Percentiles rank a stretch among this genome's conserved stretches.
These are phyloP conservation scores for Leptographium lundbergii DNA, from an alignment of 2,329 filamentous ascomycete genomes.

Conservation along the genomic window DNA sequence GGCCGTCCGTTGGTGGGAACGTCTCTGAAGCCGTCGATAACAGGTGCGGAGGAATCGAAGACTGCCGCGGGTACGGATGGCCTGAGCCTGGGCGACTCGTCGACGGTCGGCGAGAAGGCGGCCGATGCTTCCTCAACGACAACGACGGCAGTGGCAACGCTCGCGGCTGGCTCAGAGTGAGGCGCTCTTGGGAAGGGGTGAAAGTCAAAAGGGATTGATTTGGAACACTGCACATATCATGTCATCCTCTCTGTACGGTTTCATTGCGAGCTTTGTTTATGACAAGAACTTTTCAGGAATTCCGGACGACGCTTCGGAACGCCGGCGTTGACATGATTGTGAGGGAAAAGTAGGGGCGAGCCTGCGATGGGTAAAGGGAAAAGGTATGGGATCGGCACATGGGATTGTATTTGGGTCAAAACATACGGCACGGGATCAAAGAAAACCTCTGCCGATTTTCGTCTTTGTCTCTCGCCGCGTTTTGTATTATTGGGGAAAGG, in stretches of 20 bases:
- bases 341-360: background rate
- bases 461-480: background rate
- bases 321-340: background rate
- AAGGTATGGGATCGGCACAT: background rate
- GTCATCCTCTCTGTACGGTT: background rate
- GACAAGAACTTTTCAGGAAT: background rate
- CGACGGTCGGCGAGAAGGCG: slow-evolving; percentile 6
- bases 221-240: background rate
- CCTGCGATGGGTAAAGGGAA: background rate
- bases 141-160: background rate
- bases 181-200: background rate
- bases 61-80: slow-evolving; percentile 16
- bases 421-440: background rate
- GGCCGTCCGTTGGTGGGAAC: slow-evolving; percentile 24
- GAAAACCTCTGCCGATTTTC: background rate
- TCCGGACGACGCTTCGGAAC: background rate
- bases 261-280: background rate
- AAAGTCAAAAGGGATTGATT: background rate
- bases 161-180: background rate
- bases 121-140: background rate
- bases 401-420: background rate
- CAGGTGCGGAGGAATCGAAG: slow-evolving; percentile 28
- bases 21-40: slow-evolving; percentile 24
- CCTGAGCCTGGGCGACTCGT: slow-evolving; percentile 4
- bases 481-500: slow-evolving; percentile 1